A percentile compares a stretch with the other conserved stretches of the same genome.
These are phyloP conservation scores for Pholiota microspora DNA, from an alignment of 768 basidiomycete genomes.

Conservation along the genomic window DNA sequence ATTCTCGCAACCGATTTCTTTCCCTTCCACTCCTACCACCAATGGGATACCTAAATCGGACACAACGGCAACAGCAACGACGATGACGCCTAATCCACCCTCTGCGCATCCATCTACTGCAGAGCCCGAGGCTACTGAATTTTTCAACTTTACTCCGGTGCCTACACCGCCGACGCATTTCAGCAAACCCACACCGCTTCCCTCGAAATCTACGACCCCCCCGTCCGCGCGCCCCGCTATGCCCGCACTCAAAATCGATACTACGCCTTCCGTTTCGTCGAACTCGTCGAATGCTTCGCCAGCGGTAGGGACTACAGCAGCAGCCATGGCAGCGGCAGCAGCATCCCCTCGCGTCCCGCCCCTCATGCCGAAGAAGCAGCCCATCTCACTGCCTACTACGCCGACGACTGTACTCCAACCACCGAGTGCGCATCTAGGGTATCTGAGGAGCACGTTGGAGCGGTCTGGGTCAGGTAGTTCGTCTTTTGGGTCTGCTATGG, in stretches of 20 bases:
- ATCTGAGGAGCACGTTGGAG: conserved; percentile 28
- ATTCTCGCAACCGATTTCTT: conserved; percentile 3
- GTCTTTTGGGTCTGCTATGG: neutral
- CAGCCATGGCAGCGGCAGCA: neutral
- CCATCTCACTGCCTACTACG: conserved; percentile 47
- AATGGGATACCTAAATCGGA: conserved; percentile 4
- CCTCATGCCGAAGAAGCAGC: conserved; percentile 34
- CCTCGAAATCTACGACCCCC: conserved; percentile 16
- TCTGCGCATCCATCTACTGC: neutral
- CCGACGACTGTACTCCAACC: conserved; percentile 31
- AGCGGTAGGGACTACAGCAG: neutral
- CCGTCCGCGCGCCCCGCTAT: conserved; percentile 16
- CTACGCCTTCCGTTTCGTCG: conserved; percentile 19
- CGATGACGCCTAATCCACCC: conserved; percentile 5
- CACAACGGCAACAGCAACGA: neutral
- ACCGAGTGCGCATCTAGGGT: conserved; percentile 30
- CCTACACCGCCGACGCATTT: conserved; percentile 10
- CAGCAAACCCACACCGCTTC: conserved; percentile 15
- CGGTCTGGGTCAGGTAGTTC: conserved; percentile 11
- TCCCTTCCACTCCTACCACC: conserved; percentile 4
- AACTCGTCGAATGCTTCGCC: conserved; percentile 14
- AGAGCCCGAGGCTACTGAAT: conserved; percentile 5
- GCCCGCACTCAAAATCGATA: conserved; percentile 36
- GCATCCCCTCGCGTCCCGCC: conserved; percentile 37
- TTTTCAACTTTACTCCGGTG: conserved; percentile 7